These are phyloP conservation scores for Groenewaldozyma tartarivorans DNA, from an alignment of 805 yeast genomes.

Conservation along the genomic window DNA sequence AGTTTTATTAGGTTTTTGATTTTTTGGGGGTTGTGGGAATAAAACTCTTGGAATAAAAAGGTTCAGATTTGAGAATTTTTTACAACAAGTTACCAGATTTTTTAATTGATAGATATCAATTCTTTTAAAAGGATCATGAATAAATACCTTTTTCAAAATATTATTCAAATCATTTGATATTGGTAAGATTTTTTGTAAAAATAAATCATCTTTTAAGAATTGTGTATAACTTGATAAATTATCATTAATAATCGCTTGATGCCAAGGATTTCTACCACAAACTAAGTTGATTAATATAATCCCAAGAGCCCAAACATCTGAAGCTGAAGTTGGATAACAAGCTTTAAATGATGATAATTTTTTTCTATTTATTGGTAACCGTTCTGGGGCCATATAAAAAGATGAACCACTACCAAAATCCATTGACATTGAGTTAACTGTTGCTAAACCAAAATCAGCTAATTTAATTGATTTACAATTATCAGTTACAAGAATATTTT, in stretches of 20 bases:
- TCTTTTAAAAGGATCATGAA: constrained; percentile 8
- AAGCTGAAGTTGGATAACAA: constrained; percentile 55
- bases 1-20: neutral
- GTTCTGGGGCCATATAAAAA: constrained; percentile 90
- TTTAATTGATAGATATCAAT: constrained; percentile 9
- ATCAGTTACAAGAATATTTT: constrained; percentile 60
- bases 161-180: constrained; percentile 51
- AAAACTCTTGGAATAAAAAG: neutral
- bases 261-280: constrained; percentile 87
- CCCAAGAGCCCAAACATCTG: constrained; percentile 84
- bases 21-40: neutral
- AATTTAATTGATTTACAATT: constrained; percentile 44
- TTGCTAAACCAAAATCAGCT: constrained; percentile 86
- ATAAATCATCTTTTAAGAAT: constrained; percentile 44
- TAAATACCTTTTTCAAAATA: constrained; percentile 12
- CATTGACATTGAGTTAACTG: constrained; percentile 49
- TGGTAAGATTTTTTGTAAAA: constrained; percentile 62
- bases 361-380: constrained; percentile 21
- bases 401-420: constrained; percentile 79
- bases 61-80: neutral
- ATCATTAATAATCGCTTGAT: constrained; percentile 53
- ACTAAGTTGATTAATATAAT: constrained; percentile 70
- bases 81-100: constrained; percentile 7
- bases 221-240: constrained; percentile 54
- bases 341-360: constrained; percentile 14